Evolutionary conservation across 139 green algal genomes (phyloP), one percentile per base, ranked within the genome.

Genomic region (Chlamydomonas sphaeroides): DNA sequence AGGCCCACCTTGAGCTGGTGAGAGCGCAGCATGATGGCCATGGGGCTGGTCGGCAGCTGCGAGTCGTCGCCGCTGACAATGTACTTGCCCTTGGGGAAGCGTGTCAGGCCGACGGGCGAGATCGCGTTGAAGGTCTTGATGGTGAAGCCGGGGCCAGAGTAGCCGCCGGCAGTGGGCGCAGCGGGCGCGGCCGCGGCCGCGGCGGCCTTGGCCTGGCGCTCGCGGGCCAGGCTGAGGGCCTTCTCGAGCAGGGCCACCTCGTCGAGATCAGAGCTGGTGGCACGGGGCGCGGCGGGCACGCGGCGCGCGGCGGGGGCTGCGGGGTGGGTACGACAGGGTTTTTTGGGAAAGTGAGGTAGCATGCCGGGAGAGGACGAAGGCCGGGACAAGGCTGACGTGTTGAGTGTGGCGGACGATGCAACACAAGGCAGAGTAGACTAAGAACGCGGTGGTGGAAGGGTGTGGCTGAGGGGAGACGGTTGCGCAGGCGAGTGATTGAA

Each of bases 1-100:
- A n/a, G n/a, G n/a, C n/a, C n/a, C n/a, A 87, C 86, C 82, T 92
- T 85, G 35, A 92, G 80, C 81, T 92, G 86, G 70, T 92, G 86
- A 0, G 84, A 90, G 69, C 89, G 89, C 30, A 92, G 86, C 89
- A 92, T 92, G 84, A 92, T 90, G 65, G 84, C 89, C 89, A 92
- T 92, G 33, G 84, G 83, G 10, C 56, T 72, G 38, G 62, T 45
- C 17, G 84, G 79, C 72, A 92, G 86, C 63, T 83, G 41, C 30
- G 32, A 42, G 67, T 84, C 80, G 38, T 90, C 84, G 18, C 86
- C 89, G 48, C 79, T 66, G 25, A 92, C 86, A 2, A 67, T 42
- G 77, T 92, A 92, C 68, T 89, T 89, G 45, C 86, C 87, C 11
- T 49, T 42, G 42, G 84, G 84, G 70, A 90, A 92, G 62, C 85